Evolutionary conservation across 2,329 filamentous ascomycete genomes (phyloP), one percentile per base, ranked within the genome.

Genomic region (Chrysoporthe austroafricana): DNA sequence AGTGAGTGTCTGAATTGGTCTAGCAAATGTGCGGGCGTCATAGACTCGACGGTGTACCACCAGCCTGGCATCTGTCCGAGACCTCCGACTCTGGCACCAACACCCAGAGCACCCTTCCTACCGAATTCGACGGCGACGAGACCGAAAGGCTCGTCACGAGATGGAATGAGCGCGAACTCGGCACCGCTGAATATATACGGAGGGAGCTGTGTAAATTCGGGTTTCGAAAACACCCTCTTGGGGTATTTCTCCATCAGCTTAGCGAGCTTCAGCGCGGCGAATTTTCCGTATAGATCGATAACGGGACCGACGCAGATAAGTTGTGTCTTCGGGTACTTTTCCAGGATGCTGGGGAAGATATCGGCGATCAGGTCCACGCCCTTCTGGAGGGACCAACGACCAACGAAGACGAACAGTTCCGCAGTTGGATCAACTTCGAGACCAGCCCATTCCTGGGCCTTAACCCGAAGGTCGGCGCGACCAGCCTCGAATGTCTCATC

Each of bases 361-460:
- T 90, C 88, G 18, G 88, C 88, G 70, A 90, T 89, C 62, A 91
- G 79, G 74, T 91, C 88, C 63, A 91, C 83, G 64, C 88, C 88
- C 76, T 91, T 91, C 73, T 91, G 88, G 82, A 89, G 86, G 14
- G 86, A 88, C 89, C 88, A 91, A 71, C 88, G 85, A 68, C 88
- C 88, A 54, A 91, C 88, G 71, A 91, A 91, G n/a, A 91, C 88
- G 70, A 91, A 84, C 18, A 91, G 80, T 66, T 91, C 87, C 1
- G 89, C 88, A 44, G 87, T 81, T 2, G 87, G 84, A 71, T 88
- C 84, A 65, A 87, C 82, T 4, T 89, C 81, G 2, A 91, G 80
- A n/a, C 87, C 87, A 56, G 88, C 88, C 88, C 89, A 91, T 77
- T 90, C 86, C 73, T 91, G 88, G 26, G 88, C 88, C 74, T 90